Evolutionary conservation across 2,329 filamentous ascomycete genomes (phyloP).

Genomic region (Colletotrichum sp.): DNA sequence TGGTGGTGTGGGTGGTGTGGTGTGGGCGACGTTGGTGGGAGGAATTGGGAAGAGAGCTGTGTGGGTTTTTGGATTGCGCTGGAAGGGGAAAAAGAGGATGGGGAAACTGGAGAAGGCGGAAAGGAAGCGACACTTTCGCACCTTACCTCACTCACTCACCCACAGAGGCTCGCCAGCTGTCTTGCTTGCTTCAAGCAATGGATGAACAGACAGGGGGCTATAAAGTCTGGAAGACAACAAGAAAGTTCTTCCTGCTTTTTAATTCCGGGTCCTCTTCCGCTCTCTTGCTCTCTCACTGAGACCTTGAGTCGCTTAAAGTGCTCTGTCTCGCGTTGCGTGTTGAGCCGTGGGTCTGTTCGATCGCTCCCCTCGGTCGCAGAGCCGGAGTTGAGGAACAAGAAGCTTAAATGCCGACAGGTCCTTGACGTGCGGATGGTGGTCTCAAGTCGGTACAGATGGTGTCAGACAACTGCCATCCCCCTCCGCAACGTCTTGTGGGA

Average conservation of each 20-base stretch:
- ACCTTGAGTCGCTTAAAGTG: not conserved
- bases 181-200: not conserved
- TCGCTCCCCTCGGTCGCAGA: not conserved
- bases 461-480: constrained; percentile 21
- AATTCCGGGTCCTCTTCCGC: not conserved
- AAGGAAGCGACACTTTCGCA: constrained; percentile 2
- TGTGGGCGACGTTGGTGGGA: constrained; percentile 8
- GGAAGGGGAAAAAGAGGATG: constrained; percentile 17
- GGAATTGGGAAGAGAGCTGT: constrained; percentile 16
- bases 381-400: constrained; percentile 1
- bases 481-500: constrained; percentile 21
- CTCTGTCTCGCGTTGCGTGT: not conserved
- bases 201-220: not conserved
- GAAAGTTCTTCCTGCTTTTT: not conserved
- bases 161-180: not conserved
- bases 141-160: constrained; percentile 6
- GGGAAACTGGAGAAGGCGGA: constrained; percentile 17
- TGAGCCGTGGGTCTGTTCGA: not conserved
- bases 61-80: constrained; percentile 21
- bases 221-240: not conserved
- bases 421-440: constrained; percentile 7
- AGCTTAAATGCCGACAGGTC: constrained; percentile 13
- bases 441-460: constrained; percentile 16
- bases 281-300: not conserved
- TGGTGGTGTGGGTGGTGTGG: constrained; percentile 12